Conservation (phyloP, 1,139 yeast genomes). For the Scheffersomyces segobiensis region DNA sequence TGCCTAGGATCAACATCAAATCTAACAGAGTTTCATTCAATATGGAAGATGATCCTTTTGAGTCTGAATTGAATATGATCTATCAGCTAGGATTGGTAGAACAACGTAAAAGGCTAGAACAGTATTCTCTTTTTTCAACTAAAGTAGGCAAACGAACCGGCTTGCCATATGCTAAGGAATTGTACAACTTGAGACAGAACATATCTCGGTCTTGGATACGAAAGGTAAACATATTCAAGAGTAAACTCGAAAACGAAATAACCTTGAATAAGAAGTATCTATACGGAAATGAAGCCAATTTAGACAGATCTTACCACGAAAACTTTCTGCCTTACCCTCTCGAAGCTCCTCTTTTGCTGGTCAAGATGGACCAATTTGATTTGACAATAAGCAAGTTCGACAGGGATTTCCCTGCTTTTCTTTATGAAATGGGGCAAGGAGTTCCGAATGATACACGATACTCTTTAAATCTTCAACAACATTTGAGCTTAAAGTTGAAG, state of each 20-base stretch:
- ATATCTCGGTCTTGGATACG: slow-evolving; percentile 45
- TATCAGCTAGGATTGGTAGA: slow-evolving; percentile 76
- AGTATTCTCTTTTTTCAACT: slow-evolving; percentile 53
- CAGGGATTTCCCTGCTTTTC: slow-evolving; percentile 55
- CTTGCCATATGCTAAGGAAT: slow-evolving; percentile 7
- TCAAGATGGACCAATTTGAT: slow-evolving; percentile 59
- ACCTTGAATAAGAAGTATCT: slow-evolving; percentile 51
- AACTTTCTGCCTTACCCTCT: slow-evolving; percentile 58
- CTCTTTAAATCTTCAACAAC: slow-evolving; percentile 68
- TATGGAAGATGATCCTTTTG: slow-evolving; percentile 87
- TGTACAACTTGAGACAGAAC: slow-evolving; percentile 11
- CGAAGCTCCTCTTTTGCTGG: slow-evolving; percentile 64
- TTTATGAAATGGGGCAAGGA: slow-evolving; percentile 78
- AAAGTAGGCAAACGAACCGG: slow-evolving; percentile 18
- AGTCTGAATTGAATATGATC: slow-evolving; percentile 70
- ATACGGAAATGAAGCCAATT: slow-evolving; percentile 43
- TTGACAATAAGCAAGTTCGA: slow-evolving; percentile 59
- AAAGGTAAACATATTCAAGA: slow-evolving; percentile 50
- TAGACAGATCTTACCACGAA: slow-evolving; percentile 49
- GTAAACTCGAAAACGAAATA: slow-evolving; percentile 46
- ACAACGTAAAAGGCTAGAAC: slow-evolving; percentile 64
- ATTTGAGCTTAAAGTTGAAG: slow-evolving; percentile 45
- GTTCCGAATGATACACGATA: slow-evolving; percentile 70
- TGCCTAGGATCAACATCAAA: slow-evolving; percentile 56
- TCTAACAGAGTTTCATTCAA: slow-evolving; percentile 49